phyloP scores from a whole-genome alignment of 345 rosid genomes.

The Bruguiera sexangula region DNA sequence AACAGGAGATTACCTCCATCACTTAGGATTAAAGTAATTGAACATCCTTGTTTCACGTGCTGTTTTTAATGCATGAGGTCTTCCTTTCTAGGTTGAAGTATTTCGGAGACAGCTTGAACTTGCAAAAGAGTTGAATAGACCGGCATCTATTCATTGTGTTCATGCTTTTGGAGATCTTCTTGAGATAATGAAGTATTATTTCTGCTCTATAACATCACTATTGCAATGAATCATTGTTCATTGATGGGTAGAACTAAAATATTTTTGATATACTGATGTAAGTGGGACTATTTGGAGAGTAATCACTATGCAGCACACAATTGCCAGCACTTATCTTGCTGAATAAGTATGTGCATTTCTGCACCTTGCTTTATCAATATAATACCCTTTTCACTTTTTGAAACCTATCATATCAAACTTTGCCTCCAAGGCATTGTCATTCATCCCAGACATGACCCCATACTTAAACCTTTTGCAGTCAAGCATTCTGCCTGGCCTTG shows the following conservation, averaged over 20 bases:
- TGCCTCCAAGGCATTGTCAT: not conserved
- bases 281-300: not conserved
- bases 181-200: slow-evolving; percentile 60
- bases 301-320: not conserved
- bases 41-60: not conserved
- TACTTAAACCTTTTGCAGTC: not conserved
- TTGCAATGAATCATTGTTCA: not conserved
- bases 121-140: slow-evolving; percentile 72
- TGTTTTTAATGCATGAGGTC: slow-evolving; percentile 1
- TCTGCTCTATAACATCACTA: not conserved
- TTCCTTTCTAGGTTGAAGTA: slow-evolving; percentile 47
- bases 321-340: not conserved
- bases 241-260: not conserved
- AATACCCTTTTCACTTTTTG: not conserved
- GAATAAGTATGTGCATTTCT: not conserved
- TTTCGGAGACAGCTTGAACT: slow-evolving; percentile 79
- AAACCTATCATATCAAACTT: not conserved
- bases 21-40: not conserved
- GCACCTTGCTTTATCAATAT: not conserved
- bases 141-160: slow-evolving; percentile 81
- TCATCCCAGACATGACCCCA: not conserved
- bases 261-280: not conserved
- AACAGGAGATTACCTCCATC: not conserved
- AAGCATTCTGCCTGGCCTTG: not conserved
- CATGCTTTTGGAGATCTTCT: slow-evolving; percentile 88